Evolutionary conservation across 73 alveolate genomes (phyloP), one percentile per base, ranked within the genome.

Genomic region (Stentor roeselii): DNA sequence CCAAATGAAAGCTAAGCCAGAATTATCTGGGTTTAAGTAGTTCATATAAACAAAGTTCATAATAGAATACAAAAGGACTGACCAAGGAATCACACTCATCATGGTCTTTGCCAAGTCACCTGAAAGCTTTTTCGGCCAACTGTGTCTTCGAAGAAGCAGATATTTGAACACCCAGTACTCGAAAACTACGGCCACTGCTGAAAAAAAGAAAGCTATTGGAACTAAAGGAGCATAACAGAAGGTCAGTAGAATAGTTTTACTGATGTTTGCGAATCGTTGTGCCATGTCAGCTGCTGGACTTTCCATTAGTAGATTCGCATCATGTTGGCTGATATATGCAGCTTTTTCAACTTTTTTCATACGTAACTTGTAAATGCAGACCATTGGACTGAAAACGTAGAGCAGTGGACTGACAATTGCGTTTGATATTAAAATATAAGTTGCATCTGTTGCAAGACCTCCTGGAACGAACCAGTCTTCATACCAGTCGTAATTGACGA

Each of bases 141-240:
- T 21, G 39, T 76, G 74, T 21, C 74, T 50, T 50, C 67, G 6
- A 11, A 50, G 21, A 11, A 50, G 21, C 30, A 50, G 30, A 50
- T 50, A 76, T 76, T 76, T 76, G 21, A 14, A 14, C n/a, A 41
- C 84, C 74, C 84, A 76, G 37, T 76, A 76, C 39, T 76, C 74
- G 6, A 76, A 41, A 37, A 76, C 67, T 21, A 76, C n/a, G n/a
- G 82, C 84, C 14, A 35, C 67, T 36, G 38, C 14, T 31, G 84
- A 76, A 21, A 39, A 21, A 37, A 76, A 21, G 3, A 37, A 76
- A 37, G 82, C 84, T 37, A 6, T n/a, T 0, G 84, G 84, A 1
- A 76, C 39, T 76, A 76, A 21, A 76, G 84, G 78, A 38, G n/a
- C 60, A 41, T 39, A 76, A 39, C 60, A 39, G 39, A 76, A 41